phyloP scores from a whole-genome alignment of 306 rosid species.

The Adenanthera pavonina region DNA sequence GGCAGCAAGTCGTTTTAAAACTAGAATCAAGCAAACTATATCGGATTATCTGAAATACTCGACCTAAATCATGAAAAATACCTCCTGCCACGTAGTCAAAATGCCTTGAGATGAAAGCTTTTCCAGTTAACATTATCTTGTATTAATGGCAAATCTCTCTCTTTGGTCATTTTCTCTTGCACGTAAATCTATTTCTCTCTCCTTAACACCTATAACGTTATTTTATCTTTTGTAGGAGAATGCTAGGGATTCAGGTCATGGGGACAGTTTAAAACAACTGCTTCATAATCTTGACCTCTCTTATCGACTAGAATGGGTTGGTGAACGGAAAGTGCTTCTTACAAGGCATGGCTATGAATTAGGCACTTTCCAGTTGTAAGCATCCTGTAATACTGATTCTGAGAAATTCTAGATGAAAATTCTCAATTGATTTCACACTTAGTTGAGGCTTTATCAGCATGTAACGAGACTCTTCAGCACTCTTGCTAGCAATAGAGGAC shows the following conservation, averaged over 20 bases:
- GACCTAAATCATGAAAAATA: slow-evolving; percentile 9
- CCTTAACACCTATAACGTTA: slow-evolving; percentile 23
- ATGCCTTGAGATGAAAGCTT: slow-evolving; percentile 38
- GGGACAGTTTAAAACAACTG: slow-evolving; percentile 70
- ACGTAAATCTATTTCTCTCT: slow-evolving; percentile 7
- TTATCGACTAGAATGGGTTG: slow-evolving; percentile 79
- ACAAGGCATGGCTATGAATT: slow-evolving; percentile 73
- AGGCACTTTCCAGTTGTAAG: slow-evolving; percentile 61
- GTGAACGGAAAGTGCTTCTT: slow-evolving; percentile 71
- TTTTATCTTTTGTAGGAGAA: slow-evolving; percentile 55
- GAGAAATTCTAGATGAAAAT: slow-evolving; percentile 23
- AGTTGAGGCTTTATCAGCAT: slow-evolving; percentile 9
- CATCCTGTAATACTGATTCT: slow-evolving; percentile 23
- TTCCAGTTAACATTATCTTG: slow-evolving; percentile 15
- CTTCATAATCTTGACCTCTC: slow-evolving; percentile 89
- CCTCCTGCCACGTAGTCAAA: slow-evolving; percentile 12
- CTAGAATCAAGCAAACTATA: slow-evolving; percentile 12
- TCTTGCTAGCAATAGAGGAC: slow-evolving; percentile 25
- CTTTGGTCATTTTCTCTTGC: slow-evolving; percentile 16
- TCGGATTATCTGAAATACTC: slow-evolving; percentile 28
- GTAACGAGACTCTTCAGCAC: slow-evolving; percentile 24
- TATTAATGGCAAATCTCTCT: not conserved
- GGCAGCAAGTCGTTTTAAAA: slow-evolving; percentile 25
- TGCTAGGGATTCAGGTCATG: slow-evolving; percentile 60
- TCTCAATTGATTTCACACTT: slow-evolving; percentile 24